A percentile compares a stretch with the other conserved stretches of the same genome.
phyloP scores from a whole-genome alignment of 1,284 basidiomycete species.

The Rhodotorula sp. region DNA sequence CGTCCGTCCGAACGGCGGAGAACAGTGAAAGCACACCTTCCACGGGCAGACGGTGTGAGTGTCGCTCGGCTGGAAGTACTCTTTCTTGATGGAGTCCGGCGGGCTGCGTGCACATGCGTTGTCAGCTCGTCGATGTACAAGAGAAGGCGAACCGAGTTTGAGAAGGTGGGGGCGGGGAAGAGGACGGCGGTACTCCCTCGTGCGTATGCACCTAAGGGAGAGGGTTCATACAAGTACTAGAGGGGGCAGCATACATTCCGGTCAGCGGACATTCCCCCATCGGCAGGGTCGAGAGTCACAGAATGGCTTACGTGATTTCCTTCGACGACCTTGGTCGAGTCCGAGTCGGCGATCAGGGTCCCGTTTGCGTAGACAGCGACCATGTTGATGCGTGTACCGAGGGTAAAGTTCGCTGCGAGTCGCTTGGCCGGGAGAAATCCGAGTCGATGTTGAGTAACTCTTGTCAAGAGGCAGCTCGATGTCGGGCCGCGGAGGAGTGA shows the following conservation, averaged over 20 bases:
- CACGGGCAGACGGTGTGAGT: conserved; percentile 27
- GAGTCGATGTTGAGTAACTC: not conserved
- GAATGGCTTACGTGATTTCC: conserved; percentile 55
- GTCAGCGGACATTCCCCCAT: accelerated
- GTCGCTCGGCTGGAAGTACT: conserved; percentile 16
- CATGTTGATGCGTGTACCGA: conserved; percentile 13
- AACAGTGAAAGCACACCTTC: conserved; percentile 17
- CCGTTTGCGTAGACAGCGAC: conserved; percentile 52
- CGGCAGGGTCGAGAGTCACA: not conserved
- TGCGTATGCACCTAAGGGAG: not conserved
- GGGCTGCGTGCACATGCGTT: conserved; percentile 11
- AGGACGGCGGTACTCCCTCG: too few relatives aligned
- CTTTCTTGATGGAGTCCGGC: conserved; percentile 18
- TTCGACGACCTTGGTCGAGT: conserved; percentile 59
- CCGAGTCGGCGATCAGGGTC: conserved; percentile 59
- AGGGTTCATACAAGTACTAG: conserved; percentile 13
- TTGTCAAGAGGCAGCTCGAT: not conserved
- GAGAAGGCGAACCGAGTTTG: not conserved
- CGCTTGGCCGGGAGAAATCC: not conserved
- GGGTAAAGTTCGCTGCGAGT: not conserved
- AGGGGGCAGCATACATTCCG: not conserved
- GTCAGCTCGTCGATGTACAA: not conserved
- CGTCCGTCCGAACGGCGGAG: not conserved
- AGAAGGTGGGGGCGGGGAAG: not conserved
- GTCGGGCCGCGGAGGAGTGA: not conserved